Conservation (phyloP, 768 basidiomycete genomes). For the Boletellus ananiceps region DNA sequence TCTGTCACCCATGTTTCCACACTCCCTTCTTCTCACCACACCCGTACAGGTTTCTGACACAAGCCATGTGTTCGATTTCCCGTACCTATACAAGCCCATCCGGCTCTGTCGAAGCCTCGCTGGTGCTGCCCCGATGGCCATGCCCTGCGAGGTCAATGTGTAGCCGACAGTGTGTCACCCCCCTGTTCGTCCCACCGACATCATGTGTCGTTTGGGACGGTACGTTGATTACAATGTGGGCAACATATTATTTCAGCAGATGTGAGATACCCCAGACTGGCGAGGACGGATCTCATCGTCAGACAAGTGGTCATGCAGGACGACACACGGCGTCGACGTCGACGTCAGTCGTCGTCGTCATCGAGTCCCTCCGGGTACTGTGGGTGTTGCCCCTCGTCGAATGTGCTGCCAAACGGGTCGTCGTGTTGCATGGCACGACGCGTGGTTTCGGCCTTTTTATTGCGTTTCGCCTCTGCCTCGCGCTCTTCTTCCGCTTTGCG, state of each 20-base stretch:
- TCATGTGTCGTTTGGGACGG: slow-evolving; percentile 21
- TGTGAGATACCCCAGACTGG: neutral
- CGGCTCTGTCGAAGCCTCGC: slow-evolving; percentile 60
- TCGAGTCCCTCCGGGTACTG: slow-evolving; percentile 34
- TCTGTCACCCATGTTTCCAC: slow-evolving; percentile 35
- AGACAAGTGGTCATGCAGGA: neutral
- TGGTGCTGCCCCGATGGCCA: slow-evolving; percentile 34
- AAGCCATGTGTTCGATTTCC: neutral
- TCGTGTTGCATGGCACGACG: slow-evolving; percentile 43
- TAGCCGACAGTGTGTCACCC: slow-evolving; percentile 46
- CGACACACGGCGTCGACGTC: neutral
- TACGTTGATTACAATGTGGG: slow-evolving; percentile 11
- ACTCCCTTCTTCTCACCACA: neutral
- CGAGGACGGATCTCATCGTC: neutral
- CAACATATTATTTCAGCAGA: slow-evolving; percentile 16
- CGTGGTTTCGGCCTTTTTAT: slow-evolving; percentile 51
- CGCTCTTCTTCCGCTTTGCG: slow-evolving; percentile 70
- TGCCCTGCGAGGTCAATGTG: slow-evolving; percentile 57
- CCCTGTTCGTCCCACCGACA: slow-evolving; percentile 18
- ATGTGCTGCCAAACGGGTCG: slow-evolving; percentile 69
- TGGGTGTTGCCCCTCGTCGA: slow-evolving; percentile 34
- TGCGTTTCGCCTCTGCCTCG: slow-evolving; percentile 64
- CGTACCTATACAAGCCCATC: neutral
- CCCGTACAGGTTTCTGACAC: slow-evolving; percentile 26
- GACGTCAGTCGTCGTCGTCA: slow-evolving; percentile 38